A percentile compares a stretch with the other conserved stretches of the same genome.
These are phyloP conservation scores for Corynespora cassiicola DNA, from an alignment of 2,329 filamentous ascomycete species.

Conservation along the genomic window DNA sequence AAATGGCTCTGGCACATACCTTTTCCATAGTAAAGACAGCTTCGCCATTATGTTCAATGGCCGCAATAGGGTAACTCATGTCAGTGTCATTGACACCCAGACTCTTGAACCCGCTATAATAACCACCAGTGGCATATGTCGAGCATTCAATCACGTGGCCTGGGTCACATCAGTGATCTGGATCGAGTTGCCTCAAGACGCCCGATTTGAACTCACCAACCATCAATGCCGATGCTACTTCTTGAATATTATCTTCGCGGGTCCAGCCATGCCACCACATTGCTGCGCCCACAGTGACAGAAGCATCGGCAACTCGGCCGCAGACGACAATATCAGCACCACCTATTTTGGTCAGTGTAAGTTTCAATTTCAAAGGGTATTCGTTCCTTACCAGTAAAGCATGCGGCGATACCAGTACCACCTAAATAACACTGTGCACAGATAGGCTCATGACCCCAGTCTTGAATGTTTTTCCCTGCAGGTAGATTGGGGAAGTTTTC, in stretches of 20 bases:
- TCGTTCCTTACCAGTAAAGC: conserved; percentile 20
- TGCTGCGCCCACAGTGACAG: conserved; percentile 57
- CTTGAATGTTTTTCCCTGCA: conserved; percentile 26
- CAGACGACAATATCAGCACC: conserved; percentile 32
- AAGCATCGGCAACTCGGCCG: conserved; percentile 30
- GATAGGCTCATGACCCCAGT: conserved; percentile 30
- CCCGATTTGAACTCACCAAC: conserved; percentile 54
- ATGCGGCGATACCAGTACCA: conserved; percentile 25
- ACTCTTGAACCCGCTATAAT: conserved; percentile 40
- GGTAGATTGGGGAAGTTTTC: conserved; percentile 28
- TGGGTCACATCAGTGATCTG: conserved; percentile 41
- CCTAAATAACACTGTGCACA: conserved; percentile 35
- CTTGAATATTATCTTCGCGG: conserved; percentile 51
- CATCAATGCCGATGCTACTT: conserved; percentile 57
- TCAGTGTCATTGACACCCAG: conserved; percentile 26
- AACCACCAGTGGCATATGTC: conserved; percentile 38
- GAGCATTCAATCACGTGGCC: conserved; percentile 19
- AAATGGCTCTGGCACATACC: no score
- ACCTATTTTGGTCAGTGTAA: conserved; percentile 1
- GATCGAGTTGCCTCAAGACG: no score
- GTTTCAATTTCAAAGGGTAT: background rate
- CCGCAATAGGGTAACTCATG: conserved; percentile 53
- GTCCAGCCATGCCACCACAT: conserved; percentile 62
- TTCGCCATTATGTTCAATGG: conserved; percentile 50
- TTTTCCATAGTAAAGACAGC: conserved; percentile 43